Evolutionary conservation across 1,284 basidiomycete species (phyloP).

Genomic region (Chondrostereum purpureum): DNA sequence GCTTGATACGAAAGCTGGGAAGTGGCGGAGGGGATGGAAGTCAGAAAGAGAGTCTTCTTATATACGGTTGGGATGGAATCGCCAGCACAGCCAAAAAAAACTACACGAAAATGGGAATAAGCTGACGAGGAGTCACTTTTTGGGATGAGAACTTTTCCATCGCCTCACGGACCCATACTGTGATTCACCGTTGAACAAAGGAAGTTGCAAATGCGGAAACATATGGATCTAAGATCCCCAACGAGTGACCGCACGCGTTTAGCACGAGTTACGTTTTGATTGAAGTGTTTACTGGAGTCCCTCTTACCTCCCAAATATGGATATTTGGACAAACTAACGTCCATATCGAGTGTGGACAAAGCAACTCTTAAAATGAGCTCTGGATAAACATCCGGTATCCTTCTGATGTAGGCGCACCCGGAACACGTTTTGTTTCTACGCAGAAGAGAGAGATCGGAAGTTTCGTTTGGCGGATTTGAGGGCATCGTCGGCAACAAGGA

Average conservation of each 20-base stretch:
- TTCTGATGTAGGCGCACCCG: no score
- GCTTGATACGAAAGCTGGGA: no score
- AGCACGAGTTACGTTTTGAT: background rate
- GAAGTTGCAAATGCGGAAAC: slow-evolving; percentile 17
- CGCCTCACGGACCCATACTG: background rate
- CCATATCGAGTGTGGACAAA: slow-evolving; percentile 8
- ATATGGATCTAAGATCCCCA: slow-evolving; percentile 20
- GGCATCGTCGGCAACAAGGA: no score
- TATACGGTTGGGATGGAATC: no score
- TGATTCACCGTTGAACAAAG: slow-evolving; percentile 18
- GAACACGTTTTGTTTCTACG: no score
- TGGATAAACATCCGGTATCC: background rate
- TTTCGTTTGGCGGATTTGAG: no score
- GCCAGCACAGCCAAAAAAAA: background rate
- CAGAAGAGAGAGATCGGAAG: no score
- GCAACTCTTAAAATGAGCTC: background rate
- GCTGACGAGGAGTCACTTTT: no score
- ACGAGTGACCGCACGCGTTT: no score
- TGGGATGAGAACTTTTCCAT: no score
- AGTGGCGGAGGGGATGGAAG: slow-evolving; percentile 5
- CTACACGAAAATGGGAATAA: background rate
- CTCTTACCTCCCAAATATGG: background rate
- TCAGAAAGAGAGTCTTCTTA: no score
- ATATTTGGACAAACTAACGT: slow-evolving; percentile 9
- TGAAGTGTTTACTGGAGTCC: background rate